Conservation (phyloP, 805 yeast genomes). For the Myxozyma mucilagina region DNA sequence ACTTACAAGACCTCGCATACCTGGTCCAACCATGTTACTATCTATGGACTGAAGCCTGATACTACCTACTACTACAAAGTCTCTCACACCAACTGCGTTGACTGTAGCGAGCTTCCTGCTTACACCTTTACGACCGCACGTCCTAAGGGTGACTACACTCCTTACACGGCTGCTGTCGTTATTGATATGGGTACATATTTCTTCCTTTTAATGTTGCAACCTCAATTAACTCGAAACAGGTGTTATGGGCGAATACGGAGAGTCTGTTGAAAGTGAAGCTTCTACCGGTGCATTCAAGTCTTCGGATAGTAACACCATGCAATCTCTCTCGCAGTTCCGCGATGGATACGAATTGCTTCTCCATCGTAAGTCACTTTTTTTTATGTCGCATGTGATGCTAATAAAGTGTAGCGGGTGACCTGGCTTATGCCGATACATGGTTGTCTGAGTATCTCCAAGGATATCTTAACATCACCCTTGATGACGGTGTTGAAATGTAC, state of each 20-base stretch:
- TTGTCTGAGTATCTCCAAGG: conserved; percentile 31
- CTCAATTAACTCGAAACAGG: not conserved
- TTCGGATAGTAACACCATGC: conserved; percentile 26
- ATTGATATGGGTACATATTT: conserved; percentile 26
- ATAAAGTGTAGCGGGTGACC: conserved; percentile 35
- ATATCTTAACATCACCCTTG: conserved; percentile 18
- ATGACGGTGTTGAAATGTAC: conserved; percentile 17
- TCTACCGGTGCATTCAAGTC: conserved; percentile 10
- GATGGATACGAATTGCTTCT: conserved; percentile 23
- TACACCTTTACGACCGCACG: conserved; percentile 31
- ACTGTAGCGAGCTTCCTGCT: conserved; percentile 20
- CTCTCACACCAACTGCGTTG: conserved; percentile 28
- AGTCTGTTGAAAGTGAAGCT: conserved; percentile 17
- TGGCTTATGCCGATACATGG: conserved; percentile 41
- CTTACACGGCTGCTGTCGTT: conserved; percentile 27
- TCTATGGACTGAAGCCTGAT: conserved; percentile 34
- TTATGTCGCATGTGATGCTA: not conserved
- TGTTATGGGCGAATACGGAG: conserved; percentile 27
- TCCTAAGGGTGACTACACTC: conserved; percentile 26
- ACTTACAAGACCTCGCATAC: conserved; percentile 35
- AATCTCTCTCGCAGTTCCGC: conserved; percentile 25
- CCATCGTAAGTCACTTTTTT: conserved; percentile 21
- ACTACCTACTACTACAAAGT: conserved; percentile 39
- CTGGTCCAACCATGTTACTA: conserved; percentile 36
- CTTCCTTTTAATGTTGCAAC: not conserved